These are phyloP conservation scores for Agarophyton chilense DNA, from an alignment of 23 red algal genomes.

Conservation along the genomic window DNA sequence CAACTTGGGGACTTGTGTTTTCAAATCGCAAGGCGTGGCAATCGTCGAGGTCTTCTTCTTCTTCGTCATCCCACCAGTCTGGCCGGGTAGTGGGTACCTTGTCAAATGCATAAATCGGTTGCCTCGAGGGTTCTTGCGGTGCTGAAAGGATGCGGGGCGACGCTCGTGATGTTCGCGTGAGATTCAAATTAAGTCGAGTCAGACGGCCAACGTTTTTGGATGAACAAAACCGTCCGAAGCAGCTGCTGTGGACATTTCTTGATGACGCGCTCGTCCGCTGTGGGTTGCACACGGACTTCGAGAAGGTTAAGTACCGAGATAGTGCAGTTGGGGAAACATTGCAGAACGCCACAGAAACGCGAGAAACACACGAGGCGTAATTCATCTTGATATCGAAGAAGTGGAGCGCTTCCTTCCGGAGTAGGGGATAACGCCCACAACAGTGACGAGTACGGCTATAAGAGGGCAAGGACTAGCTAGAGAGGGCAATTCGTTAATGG, in stretches of 20 bases:
- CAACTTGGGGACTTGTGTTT: neutral
- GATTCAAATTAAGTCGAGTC: neutral
- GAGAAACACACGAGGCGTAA: neutral
- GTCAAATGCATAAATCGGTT: conserved; percentile 27
- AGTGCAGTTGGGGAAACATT: neutral
- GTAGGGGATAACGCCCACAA: too few species aligned
- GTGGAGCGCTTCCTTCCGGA: too few species aligned
- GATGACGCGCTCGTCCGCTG: neutral
- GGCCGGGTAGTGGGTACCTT: conserved; percentile 53
- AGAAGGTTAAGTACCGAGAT: neutral
- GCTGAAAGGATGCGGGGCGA: neutral
- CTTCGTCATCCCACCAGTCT: conserved; percentile 64
- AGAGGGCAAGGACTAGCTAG: too few species aligned
- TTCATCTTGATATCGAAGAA: neutral
- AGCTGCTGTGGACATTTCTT: neutral
- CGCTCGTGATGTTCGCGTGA: neutral
- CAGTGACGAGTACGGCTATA: too few species aligned
- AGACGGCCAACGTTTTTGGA: neutral
- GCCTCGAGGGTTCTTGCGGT: neutral
- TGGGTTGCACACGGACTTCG: too few species aligned
- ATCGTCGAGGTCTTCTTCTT: conserved; percentile 43
- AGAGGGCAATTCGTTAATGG: too few species aligned
- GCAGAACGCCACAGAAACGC: neutral
- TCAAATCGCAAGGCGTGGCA: conserved; percentile 3
- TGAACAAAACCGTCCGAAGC: neutral